These are phyloP conservation scores for Tilletia horrida DNA, from an alignment of 1,284 basidiomycete species.

Conservation along the genomic window DNA sequence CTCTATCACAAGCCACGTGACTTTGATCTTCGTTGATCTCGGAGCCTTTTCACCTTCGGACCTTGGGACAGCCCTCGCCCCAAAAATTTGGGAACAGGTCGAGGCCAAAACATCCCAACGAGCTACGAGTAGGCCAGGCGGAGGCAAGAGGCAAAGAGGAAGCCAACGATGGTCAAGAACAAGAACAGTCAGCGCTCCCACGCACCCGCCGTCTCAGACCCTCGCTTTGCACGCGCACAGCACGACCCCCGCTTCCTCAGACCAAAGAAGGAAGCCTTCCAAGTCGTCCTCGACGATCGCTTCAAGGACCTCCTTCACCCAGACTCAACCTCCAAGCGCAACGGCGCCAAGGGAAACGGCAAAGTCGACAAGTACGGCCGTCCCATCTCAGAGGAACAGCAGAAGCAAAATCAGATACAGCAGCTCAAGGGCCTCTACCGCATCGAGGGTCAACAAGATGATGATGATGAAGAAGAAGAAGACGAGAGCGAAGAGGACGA, in stretches of 20 bases:
- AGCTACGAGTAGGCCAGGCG: too few relatives aligned
- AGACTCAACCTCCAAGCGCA: constrained; percentile 52
- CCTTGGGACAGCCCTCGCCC: too few relatives aligned
- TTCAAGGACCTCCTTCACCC: constrained; percentile 77
- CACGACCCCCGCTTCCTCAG: constrained; percentile 89
- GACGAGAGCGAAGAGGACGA: constrained; percentile 26
- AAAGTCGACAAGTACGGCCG: constrained; percentile 87
- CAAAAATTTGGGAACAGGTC: too few relatives aligned
- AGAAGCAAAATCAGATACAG: constrained; percentile 27
- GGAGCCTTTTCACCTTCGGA: background rate
- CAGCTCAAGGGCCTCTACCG: constrained; percentile 46
- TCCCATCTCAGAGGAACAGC: constrained; percentile 59
- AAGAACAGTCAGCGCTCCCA: constrained; percentile 14
- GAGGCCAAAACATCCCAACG: too few relatives aligned
- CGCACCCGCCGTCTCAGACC: constrained; percentile 35
- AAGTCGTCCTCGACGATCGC: constrained; percentile 87
- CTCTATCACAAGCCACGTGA: background rate
- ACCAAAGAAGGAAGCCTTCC: constrained; percentile 73
- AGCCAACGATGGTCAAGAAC: background rate
- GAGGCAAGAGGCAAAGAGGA: background rate
- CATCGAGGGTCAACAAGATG: constrained; percentile 56
- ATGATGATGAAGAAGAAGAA: constrained; percentile 56
- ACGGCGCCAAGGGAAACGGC: constrained; percentile 50
- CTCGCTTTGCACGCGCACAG: constrained; percentile 75
- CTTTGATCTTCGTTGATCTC: background rate